These are phyloP conservation scores for Moringa oleifera DNA, from an alignment of 345 rosid genomes.

Conservation along the genomic window DNA sequence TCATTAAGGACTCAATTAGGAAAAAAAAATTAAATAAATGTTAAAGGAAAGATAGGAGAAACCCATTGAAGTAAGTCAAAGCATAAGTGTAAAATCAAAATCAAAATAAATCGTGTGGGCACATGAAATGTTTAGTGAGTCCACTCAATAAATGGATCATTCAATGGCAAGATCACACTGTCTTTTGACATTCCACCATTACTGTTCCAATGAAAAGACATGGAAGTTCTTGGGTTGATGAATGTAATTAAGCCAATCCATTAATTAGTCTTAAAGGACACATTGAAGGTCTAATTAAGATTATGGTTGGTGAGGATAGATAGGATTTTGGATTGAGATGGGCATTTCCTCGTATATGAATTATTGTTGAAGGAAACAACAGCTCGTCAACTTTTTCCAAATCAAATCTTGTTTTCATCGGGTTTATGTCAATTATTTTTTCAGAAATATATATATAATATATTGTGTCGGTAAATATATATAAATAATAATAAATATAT, in stretches of 20 bases:
- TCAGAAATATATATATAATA: too few species aligned
- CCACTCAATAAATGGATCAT: slow-evolving; percentile 5
- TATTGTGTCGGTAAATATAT: too few species aligned
- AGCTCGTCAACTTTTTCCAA: too few species aligned
- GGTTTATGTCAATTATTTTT: too few species aligned
- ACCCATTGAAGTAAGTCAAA: background rate
- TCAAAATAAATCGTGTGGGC: too few species aligned
- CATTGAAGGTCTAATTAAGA: background rate
- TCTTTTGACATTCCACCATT: slow-evolving; percentile 1
- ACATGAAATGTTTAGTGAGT: background rate
- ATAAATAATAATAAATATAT: too few species aligned
- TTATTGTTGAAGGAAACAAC: too few species aligned
- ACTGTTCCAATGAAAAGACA: slow-evolving; percentile 11
- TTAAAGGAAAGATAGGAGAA: background rate
- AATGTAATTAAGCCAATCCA: background rate
- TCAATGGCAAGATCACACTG: slow-evolving; percentile 12
- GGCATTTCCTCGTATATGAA: too few species aligned
- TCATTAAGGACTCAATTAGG: too few species aligned
- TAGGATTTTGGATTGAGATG: background rate
- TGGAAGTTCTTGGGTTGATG: slow-evolving; percentile 4
- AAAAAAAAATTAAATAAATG: too few species aligned
- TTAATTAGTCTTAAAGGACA: background rate
- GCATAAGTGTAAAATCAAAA: background rate
- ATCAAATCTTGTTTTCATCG: too few species aligned
- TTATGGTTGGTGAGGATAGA: slow-evolving; percentile 11